Conservation (phyloP, 441 rosid genomes). For the Adansonia rubrostipa region DNA sequence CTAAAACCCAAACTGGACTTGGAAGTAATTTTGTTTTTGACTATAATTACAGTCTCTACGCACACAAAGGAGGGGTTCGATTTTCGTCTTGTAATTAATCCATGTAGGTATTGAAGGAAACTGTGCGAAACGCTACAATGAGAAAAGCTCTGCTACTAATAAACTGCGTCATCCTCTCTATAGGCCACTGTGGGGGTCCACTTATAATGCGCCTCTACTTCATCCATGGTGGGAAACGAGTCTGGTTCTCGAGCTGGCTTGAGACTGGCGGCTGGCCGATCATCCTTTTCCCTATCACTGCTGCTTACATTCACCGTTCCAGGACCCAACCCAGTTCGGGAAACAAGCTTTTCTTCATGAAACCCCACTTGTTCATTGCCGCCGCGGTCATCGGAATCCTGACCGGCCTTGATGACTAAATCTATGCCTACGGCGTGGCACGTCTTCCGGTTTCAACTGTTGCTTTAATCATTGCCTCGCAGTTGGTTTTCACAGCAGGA, state of each 20-base stretch:
- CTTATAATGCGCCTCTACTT: constrained; percentile 75
- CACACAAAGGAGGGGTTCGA: background rate
- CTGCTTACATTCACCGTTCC: constrained; percentile 46
- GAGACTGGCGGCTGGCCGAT: constrained; percentile 67
- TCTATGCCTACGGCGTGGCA: constrained; percentile 71
- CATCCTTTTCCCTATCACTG: constrained; percentile 50
- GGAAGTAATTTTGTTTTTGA: no score
- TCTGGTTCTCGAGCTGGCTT: constrained; percentile 77
- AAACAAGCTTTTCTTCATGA: constrained; percentile 47
- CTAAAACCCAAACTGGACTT: no score
- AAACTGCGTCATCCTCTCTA: constrained; percentile 34
- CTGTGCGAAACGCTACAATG: background rate
- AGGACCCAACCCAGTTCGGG: constrained; percentile 6
- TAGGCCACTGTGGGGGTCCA: constrained; percentile 70
- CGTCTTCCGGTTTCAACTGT: constrained; percentile 69
- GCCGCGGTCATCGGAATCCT: constrained; percentile 51
- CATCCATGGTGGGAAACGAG: constrained; percentile 65
- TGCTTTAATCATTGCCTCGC: constrained; percentile 60
- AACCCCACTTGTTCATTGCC: constrained; percentile 40
- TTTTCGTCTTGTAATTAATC: no score
- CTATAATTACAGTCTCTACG: no score
- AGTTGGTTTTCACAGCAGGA: constrained; percentile 64
- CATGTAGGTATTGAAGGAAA: background rate
- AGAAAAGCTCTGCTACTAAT: background rate
- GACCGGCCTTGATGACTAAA: constrained; percentile 63